Percentiles rank a stretch among this genome's conserved stretches.
Conservation (phyloP, 768 basidiomycete species). For the Chalciporus chontae region DNA sequence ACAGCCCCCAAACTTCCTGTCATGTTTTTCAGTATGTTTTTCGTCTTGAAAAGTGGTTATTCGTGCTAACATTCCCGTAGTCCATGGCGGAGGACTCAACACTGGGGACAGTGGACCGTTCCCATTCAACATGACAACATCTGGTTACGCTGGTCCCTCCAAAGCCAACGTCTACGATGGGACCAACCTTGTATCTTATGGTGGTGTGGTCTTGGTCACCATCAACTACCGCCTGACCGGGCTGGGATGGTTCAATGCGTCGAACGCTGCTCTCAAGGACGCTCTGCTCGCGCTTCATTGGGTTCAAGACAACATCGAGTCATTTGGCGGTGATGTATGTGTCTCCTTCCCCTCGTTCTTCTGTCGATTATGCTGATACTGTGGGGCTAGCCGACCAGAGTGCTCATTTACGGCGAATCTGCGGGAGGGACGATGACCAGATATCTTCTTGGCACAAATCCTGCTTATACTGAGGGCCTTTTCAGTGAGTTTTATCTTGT, state of each 20-base stretch:
- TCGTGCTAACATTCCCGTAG: background rate
- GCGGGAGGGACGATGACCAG: conserved; percentile 19
- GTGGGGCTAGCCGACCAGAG: conserved; percentile 9
- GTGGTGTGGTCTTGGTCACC: conserved; percentile 23
- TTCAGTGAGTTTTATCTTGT: conserved; percentile 9
- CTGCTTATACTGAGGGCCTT: conserved; percentile 15
- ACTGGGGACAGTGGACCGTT: conserved; percentile 18
- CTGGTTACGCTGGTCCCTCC: conserved; percentile 19
- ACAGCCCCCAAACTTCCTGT: conserved; percentile 13
- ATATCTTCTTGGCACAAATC: conserved; percentile 15
- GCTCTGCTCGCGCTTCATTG: conserved; percentile 33
- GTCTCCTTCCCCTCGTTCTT: background rate
- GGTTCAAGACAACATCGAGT: conserved; percentile 33
- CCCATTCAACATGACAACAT: conserved; percentile 18
- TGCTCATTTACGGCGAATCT: conserved; percentile 19
- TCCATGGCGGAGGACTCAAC: conserved; percentile 19
- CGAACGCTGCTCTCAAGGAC: conserved; percentile 29
- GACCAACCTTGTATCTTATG: conserved; percentile 24
- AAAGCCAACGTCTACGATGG: conserved; percentile 20
- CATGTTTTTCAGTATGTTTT: conserved; percentile 13
- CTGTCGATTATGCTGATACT: background rate
- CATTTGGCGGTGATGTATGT: conserved; percentile 36
- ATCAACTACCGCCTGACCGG: conserved; percentile 21
- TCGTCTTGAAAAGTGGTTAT: too few species aligned
- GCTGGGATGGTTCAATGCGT: conserved; percentile 24